phyloP scores from a whole-genome alignment of 148 eudicot genomes.

The Talinum fruticosum region DNA sequence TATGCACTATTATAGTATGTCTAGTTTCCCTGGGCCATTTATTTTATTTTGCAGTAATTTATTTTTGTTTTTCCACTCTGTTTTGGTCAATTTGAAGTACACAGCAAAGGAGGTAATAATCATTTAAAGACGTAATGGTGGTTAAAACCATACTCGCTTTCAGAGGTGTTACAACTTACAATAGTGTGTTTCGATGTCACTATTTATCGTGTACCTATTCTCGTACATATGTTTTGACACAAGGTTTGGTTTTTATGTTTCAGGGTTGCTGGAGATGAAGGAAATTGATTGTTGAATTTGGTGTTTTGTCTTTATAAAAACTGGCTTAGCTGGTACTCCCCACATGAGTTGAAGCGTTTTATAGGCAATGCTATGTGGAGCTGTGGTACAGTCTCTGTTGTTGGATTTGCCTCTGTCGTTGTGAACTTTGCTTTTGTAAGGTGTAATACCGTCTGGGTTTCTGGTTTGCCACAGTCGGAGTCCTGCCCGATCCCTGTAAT shows the following conservation, averaged over 20 bases:
- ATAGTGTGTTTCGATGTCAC: too few relatives aligned
- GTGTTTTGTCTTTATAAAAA: slow-evolving; percentile 21
- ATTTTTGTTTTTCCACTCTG: too few relatives aligned
- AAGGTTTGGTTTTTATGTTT: not conserved
- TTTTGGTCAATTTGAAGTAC: too few relatives aligned
- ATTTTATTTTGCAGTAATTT: too few relatives aligned
- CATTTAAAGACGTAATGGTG: not conserved
- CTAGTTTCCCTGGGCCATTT: too few relatives aligned
- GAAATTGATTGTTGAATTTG: slow-evolving; percentile 19
- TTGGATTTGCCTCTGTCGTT: slow-evolving; percentile 3
- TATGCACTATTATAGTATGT: too few relatives aligned
- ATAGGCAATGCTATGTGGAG: not conserved
- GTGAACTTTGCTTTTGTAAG: slow-evolving; percentile 14
- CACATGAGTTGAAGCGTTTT: slow-evolving; percentile 16
- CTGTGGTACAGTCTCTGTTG: slow-evolving; percentile 16
- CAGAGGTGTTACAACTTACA: too few relatives aligned
- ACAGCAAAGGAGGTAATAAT: not conserved
- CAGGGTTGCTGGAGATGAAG: slow-evolving; percentile 26
- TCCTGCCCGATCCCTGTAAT: slow-evolving; percentile 10
- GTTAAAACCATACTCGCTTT: too few relatives aligned
- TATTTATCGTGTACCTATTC: not conserved
- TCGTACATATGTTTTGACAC: not conserved
- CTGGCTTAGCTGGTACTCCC: slow-evolving; percentile 15
- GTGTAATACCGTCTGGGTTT: slow-evolving; percentile 19
- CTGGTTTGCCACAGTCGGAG: slow-evolving; percentile 13